Conservation (phyloP, 2,329 filamentous ascomycete species). For the Pseudocercospora macadamiae region DNA sequence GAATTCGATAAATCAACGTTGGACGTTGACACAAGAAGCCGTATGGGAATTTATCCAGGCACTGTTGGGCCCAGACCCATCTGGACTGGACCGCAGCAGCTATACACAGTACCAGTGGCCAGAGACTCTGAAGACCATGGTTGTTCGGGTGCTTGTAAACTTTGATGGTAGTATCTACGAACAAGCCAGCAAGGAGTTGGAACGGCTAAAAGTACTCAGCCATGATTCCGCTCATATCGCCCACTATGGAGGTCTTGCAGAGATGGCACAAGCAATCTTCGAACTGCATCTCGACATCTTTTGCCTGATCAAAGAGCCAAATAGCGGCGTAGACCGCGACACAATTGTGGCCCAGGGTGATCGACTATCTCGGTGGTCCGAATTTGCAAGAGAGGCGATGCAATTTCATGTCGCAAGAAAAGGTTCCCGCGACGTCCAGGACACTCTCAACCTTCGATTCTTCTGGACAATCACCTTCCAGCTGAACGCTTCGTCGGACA, state of each 20-base stretch:
- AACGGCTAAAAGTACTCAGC: neutral
- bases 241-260: conserved; percentile 44
- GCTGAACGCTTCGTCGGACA: conserved; percentile 59
- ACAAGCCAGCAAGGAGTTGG: conserved; percentile 17
- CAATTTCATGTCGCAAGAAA: conserved; percentile 39
- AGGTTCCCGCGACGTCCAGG: conserved; percentile 30
- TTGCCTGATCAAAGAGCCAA: conserved; percentile 63
- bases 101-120: conserved; percentile 61
- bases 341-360: conserved; percentile 60
- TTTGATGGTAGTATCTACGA: conserved; percentile 58
- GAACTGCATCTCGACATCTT: conserved; percentile 70
- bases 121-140: conserved; percentile 56
- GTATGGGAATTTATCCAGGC: conserved; percentile 58
- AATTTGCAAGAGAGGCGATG: conserved; percentile 59
- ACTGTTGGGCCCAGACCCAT: conserved; percentile 50
- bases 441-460: conserved; percentile 60
- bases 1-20: conserved; percentile 49
- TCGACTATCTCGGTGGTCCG: conserved; percentile 63
- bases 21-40: conserved; percentile 55
- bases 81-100: conserved; percentile 36
- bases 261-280: conserved; percentile 63
- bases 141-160: conserved; percentile 56
- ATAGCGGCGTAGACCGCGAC: conserved; percentile 57
- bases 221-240: neutral
- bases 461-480: conserved; percentile 68